Percentiles rank a stretch among this genome's conserved stretches.
Conservation (phyloP, 2,329 filamentous ascomycete species). For the Chrysoporthe deuterocubensis region DNA sequence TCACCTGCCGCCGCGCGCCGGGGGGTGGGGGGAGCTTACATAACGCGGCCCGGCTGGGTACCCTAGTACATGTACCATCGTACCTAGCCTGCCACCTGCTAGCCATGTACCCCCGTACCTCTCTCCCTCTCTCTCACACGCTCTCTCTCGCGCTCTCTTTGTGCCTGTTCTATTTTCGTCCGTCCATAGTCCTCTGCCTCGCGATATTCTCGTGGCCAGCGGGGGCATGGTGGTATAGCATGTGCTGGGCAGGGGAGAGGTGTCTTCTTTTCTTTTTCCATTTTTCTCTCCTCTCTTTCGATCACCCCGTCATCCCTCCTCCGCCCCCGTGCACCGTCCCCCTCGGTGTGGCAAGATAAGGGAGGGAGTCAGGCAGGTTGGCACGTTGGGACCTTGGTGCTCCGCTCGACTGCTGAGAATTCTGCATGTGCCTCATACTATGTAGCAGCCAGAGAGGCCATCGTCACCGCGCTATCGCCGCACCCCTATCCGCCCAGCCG, state of each 20-base stretch:
- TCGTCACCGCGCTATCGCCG: slow-evolving; percentile 15
- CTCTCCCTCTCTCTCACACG: not conserved
- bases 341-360: not conserved
- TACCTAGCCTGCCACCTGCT: not conserved
- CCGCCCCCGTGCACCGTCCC: not conserved
- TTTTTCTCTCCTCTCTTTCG: not conserved
- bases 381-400: not conserved
- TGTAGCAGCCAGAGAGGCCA: not conserved
- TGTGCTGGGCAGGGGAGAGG: too few species aligned
- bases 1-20: slow-evolving; percentile 16
- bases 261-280: not conserved
- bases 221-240: too few species aligned
- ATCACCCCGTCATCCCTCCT: not conserved
- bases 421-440: slow-evolving; percentile 12
- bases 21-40: slow-evolving; percentile 7
- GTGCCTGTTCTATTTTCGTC: not conserved
- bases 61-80: slow-evolving; percentile 2
- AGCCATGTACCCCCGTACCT: too few species aligned
- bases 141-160: not conserved
- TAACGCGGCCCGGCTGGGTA: slow-evolving; percentile 11
- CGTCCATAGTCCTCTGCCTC: not conserved
- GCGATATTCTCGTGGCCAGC: not conserved
- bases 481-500: slow-evolving; percentile 11
- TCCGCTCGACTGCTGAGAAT: slow-evolving; percentile 13
- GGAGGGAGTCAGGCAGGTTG: not conserved